These are phyloP conservation scores for Austroboletus niveus DNA, from an alignment of 1,284 basidiomycete species.

Conservation along the genomic window DNA sequence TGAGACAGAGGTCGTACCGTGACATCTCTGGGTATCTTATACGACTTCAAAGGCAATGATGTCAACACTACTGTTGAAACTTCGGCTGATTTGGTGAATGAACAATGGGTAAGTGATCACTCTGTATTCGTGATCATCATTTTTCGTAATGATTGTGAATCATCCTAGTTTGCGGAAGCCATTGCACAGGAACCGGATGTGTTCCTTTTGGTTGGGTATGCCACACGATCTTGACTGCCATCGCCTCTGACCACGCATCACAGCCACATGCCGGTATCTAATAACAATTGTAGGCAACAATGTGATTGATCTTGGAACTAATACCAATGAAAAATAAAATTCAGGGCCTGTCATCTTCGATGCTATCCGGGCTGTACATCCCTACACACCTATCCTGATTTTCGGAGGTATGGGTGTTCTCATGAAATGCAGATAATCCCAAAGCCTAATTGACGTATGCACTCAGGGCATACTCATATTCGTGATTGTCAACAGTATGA, in stretches of 20 bases:
- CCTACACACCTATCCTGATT: slow-evolving; percentile 73
- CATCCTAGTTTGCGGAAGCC: slow-evolving; percentile 69
- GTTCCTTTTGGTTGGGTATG: slow-evolving; percentile 70
- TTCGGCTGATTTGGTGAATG: slow-evolving; percentile 73
- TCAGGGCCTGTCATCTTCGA: slow-evolving; percentile 70
- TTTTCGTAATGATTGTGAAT: not conserved
- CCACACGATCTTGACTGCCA: not conserved
- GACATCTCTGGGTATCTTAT: slow-evolving; percentile 80
- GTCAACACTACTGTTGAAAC: slow-evolving; percentile 72
- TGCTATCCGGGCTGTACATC: slow-evolving; percentile 71
- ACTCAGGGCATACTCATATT: slow-evolving; percentile 68
- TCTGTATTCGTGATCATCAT: not conserved
- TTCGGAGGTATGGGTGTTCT: slow-evolving; percentile 54
- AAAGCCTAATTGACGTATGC: not conserved
- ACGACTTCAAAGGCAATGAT: slow-evolving; percentile 65
- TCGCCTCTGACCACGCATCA: not conserved
- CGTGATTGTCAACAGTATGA: slow-evolving; percentile 70
- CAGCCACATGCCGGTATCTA: slow-evolving; percentile 69
- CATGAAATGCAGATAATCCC: not conserved
- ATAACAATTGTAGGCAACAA: slow-evolving; percentile 54
- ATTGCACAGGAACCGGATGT: slow-evolving; percentile 80
- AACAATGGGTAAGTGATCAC: slow-evolving; percentile 55
- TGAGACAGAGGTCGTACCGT: slow-evolving; percentile 60
- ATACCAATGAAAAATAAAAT: not conserved
- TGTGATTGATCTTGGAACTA: not conserved